Evolutionary conservation across 805 yeast species (phyloP), one percentile per base, ranked within the genome.

Genomic region (Lipomyces sp.): DNA sequence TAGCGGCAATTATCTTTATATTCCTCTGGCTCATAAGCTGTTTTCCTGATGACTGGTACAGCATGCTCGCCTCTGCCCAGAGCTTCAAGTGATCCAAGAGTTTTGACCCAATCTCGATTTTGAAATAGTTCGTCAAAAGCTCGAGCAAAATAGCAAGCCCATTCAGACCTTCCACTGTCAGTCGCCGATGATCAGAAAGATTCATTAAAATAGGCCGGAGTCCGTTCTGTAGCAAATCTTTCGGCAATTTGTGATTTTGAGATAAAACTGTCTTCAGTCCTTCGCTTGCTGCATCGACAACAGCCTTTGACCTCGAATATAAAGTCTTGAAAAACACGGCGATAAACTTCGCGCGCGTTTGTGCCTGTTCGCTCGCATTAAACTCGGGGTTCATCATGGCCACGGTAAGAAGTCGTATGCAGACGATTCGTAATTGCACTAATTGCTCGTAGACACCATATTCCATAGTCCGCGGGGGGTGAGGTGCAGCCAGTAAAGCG

Each of bases 251-350:
- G 16, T 88, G 82, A 63, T 88, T 88, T 62, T 86, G 95, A 8
- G 89, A 80, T 22, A 93, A 73, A 22, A 91, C 95, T 14, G 83
- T 79, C 58, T 85, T 83, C 57, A 93, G 72, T 0, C 97, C 98
- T 40, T 80, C 79, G 62, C 90, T 91, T 1, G 98, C 95, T 2
- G 98, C 96, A 64, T 88, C 87, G 47, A 93, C 90, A 18, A 90
- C 90, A 56, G 85, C 86, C 4, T 84, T 79, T 0, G 96, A 86
- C 41, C 83, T 82, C 44, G 90, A 86, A 63, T 93, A 81, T 64
- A 93, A 76, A 0, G 96, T 90, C 65, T 90, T 91, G 78, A 93
- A 93, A 66, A 93, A 91, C 0, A 93, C 96, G 4, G 96, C 95
- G 53, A 95, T 74, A 40, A 93, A 87, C 61, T 91, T 74, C 32